These are phyloP conservation scores for Mortierella sp. DNA, from an alignment of 371 early-diverging fungal species.

Conservation along the genomic window DNA sequence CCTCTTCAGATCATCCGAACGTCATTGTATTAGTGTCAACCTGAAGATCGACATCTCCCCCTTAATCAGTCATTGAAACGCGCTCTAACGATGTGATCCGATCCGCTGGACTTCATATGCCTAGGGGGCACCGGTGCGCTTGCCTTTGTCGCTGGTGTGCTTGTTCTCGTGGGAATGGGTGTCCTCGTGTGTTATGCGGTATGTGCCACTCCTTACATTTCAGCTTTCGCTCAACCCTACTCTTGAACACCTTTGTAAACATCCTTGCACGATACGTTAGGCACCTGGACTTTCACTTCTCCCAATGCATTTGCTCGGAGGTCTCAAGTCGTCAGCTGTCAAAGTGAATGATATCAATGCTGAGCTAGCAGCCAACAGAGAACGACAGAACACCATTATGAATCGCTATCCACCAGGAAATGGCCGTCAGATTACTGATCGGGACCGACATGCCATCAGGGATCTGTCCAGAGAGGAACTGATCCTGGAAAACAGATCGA, in stretches of 20 bases:
- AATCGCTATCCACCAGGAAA: constrained; percentile 33
- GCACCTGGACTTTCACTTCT: constrained; percentile 48
- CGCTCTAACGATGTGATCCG: neutral
- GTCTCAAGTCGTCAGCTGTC: constrained; percentile 35
- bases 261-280: constrained; percentile 9
- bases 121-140: constrained; percentile 46
- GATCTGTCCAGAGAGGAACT: constrained; percentile 42
- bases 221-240: too few species aligned
- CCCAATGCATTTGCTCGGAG: constrained; percentile 41
- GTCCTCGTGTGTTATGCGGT: constrained; percentile 51
- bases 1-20: too few species aligned
- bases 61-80: constrained; percentile 1
- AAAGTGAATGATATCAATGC: constrained; percentile 35
- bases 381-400: constrained; percentile 39
- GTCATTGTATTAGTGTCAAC: too few species aligned
- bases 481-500: constrained; percentile 35
- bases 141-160: constrained; percentile 43
- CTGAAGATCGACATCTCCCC: too few species aligned
- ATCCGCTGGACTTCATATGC: neutral
- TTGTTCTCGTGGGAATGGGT: constrained; percentile 41
- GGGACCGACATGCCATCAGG: constrained; percentile 29
- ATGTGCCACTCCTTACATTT: constrained; percentile 4
- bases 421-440: constrained; percentile 29
- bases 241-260: neutral
- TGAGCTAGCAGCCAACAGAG: constrained; percentile 38